Conservation (phyloP, 2,329 filamentous ascomycete species). For the Curvularia sp. region DNA sequence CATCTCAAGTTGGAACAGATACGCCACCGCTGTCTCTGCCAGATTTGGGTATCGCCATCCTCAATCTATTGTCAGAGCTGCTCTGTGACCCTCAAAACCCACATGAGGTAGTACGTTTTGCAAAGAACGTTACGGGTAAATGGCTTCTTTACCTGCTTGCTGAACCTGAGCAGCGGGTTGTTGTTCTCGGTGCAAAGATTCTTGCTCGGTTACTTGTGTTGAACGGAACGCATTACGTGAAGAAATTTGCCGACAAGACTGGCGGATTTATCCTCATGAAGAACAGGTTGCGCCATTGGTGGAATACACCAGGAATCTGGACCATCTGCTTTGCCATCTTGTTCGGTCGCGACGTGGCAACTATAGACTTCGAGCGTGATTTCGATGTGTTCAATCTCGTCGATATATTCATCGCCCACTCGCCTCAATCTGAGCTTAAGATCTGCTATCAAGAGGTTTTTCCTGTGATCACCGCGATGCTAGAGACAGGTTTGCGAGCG, state of each 20-base stretch:
- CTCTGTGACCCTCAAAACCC: conserved; percentile 76
- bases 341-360: conserved; percentile 81
- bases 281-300: conserved; percentile 82
- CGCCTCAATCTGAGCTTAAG: conserved; percentile 58
- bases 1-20: conserved; percentile 29
- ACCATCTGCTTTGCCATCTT: conserved; percentile 86
- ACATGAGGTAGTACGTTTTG: conserved; percentile 81
- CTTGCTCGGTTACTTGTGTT: conserved; percentile 82
- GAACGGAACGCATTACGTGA: conserved; percentile 80
- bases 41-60: conserved; percentile 75
- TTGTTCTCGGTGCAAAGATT: conserved; percentile 81
- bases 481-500: conserved; percentile 78
- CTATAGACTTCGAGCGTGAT: conserved; percentile 73
- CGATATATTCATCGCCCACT: conserved; percentile 68
- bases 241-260: conserved; percentile 84
- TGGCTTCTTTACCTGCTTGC: conserved; percentile 92
- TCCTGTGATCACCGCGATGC: conserved; percentile 81
- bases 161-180: conserved; percentile 82
- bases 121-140: conserved; percentile 94
- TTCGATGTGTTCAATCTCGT: conserved; percentile 79
- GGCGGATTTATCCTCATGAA: conserved; percentile 89
- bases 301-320: conserved; percentile 86
- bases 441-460: conserved; percentile 80
- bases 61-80: conserved; percentile 78
- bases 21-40: conserved; percentile 61